Evolutionary conservation across 129 eudicot genomes (phyloP).

Genomic region (Smallanthus sonchifolius): DNA sequence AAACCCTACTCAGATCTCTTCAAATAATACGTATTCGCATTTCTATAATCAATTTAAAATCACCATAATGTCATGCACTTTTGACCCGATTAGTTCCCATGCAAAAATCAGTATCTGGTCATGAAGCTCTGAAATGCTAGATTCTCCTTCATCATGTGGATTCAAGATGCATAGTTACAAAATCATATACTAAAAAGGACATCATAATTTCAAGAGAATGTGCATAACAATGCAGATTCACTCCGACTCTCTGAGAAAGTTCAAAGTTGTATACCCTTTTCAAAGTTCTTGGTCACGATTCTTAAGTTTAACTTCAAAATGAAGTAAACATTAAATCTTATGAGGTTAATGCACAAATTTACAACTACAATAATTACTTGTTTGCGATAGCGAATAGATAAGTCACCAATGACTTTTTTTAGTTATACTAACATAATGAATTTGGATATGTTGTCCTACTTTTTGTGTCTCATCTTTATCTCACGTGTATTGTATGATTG

Average conservation of each 20-base stretch:
- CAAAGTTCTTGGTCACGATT: too few species aligned
- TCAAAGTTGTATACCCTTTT: too few species aligned
- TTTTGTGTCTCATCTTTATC: not conserved
- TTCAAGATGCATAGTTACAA: too few species aligned
- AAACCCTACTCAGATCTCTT: not conserved
- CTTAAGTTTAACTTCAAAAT: too few species aligned
- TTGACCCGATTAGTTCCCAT: too few species aligned
- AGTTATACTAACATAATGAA: not conserved
- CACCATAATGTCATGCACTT: too few species aligned
- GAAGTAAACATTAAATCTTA: too few species aligned
- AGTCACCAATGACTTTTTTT: not conserved
- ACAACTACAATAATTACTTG: not conserved
- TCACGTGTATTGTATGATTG: not conserved
- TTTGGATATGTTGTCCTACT: not conserved
- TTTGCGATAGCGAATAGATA: not conserved
- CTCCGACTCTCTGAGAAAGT: not conserved
- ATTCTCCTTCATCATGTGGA: not conserved
- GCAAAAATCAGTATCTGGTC: not conserved
- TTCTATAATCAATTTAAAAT: not conserved
- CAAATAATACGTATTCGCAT: not conserved
- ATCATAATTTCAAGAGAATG: too few species aligned
- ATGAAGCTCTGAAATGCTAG: not conserved
- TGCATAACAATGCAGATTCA: not conserved
- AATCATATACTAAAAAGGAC: too few species aligned
- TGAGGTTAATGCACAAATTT: too few species aligned